Evolutionary conservation across 306 rosid genomes (phyloP), one percentile per base, ranked within the genome.

Genomic region (Cucurbita ficifolia): DNA sequence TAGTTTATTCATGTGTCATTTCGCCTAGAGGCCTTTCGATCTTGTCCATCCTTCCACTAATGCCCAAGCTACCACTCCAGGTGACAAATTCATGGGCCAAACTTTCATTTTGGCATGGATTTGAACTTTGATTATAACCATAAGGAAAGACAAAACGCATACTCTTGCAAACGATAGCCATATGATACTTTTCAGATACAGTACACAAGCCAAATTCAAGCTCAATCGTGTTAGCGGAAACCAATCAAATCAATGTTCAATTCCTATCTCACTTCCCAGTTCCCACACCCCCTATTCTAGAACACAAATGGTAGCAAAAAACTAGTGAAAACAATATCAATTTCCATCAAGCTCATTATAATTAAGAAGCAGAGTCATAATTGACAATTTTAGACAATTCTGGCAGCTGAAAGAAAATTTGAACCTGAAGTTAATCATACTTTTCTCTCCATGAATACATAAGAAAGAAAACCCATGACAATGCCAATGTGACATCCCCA

Each of bases 401-500:
- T 22, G 24, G 73, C 68, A 72, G 24, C 5, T 45, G 64, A 67
- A 76, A 42, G 38, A 71, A 46, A 48, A 24, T 19, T 7, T 24
- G 57, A 46, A 46, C 40, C 21, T 24, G 18, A 14, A 69, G 73
- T 69, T 86, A 92, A 82, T 92, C 98, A 75, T 90, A 92, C 79
- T 92, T 92, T 74, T 92, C 98, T 63, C 88, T 90, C 96, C 96
- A 88, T 14, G 90, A 81, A 72, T 75, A 88, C 51, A 87, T 82
- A 84, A 90, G 90, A 75, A 90, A 83, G 79, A 86, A 81, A 24
- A 81, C 80, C 98, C 98, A 93, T 0, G 99, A 89, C 73, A 84
- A 72, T 3, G 91, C 97, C 82, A 94, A 82, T 4, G 86, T 84
- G 64, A 94, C 38, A 81, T 93, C 94, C 43, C 98, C 98, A 52